Evolutionary conservation across 2,329 filamentous ascomycete species (phyloP).

Genomic region (Zymoseptoria brevis): DNA sequence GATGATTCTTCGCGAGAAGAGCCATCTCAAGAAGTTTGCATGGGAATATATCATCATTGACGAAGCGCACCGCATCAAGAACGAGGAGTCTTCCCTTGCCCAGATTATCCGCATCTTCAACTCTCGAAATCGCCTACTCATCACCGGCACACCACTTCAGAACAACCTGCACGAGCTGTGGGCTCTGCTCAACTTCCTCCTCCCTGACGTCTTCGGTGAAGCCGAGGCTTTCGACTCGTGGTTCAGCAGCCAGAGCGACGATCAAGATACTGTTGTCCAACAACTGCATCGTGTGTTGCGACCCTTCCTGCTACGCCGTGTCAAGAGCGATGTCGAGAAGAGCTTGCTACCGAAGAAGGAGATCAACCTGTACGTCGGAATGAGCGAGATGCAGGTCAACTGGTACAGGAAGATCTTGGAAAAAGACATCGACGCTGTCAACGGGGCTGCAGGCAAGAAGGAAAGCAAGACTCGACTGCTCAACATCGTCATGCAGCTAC

Average conservation of each 20-base stretch:
- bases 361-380: constrained; percentile 90
- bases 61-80: constrained; percentile 97
- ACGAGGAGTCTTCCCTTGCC: constrained; percentile 92
- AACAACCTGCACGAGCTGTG: constrained; percentile 98
- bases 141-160: constrained; percentile 92
- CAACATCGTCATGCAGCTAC: constrained; percentile 98
- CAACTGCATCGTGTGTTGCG: constrained; percentile 88
- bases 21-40: constrained; percentile 90
- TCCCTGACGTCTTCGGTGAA: constrained; percentile 98
- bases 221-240: constrained; percentile 95
- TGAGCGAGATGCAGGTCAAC: constrained; percentile 98
- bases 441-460: constrained; percentile 89
- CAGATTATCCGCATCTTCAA: constrained; percentile 96
- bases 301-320: constrained; percentile 87
- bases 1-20: constrained; percentile 94
- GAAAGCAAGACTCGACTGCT: constrained; percentile 95
- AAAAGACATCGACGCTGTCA: constrained; percentile 98
- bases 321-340: constrained; percentile 97
- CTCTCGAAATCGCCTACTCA: constrained; percentile 87
- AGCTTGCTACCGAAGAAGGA: constrained; percentile 96
- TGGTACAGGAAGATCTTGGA: constrained; percentile 99
- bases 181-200: constrained; percentile 91
- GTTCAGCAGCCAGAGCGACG: constrained; percentile 84
- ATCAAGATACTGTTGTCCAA: constrained; percentile 92
- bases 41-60: constrained; percentile 99